Evolutionary conservation across 306 rosid genomes (phyloP).

Genomic region (Sindora glabra): DNA sequence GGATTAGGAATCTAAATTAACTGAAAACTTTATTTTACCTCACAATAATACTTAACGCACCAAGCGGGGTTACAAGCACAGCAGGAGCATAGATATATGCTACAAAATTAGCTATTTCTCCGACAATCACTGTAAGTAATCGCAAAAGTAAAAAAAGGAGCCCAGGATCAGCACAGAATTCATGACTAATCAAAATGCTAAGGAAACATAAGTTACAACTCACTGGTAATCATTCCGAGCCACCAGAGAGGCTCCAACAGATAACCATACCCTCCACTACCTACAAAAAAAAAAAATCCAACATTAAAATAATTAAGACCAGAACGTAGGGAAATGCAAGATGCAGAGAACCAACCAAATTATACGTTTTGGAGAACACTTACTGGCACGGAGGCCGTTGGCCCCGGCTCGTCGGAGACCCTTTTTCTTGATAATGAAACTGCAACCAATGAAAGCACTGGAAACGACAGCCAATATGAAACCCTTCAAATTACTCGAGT

Average conservation of each 20-base stretch:
- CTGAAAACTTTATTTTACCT: constrained; percentile 32
- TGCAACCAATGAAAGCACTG: constrained; percentile 79
- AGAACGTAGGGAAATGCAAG: background rate
- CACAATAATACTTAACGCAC: constrained; percentile 89
- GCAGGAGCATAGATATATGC: constrained; percentile 85
- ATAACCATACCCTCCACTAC: constrained; percentile 86
- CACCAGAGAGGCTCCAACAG: constrained; percentile 83
- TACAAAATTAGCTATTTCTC: constrained; percentile 79
- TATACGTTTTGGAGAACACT: background rate
- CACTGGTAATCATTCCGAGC: constrained; percentile 86
- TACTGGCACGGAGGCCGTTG: constrained; percentile 60
- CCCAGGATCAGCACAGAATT: background rate
- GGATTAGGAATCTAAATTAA: background rate
- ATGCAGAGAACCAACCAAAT: too few relatives aligned
- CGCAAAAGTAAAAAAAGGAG: background rate
- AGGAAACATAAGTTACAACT: constrained; percentile 11
- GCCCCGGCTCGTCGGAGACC: constrained; percentile 66
- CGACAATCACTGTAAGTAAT: constrained; percentile 63
- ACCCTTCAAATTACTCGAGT: constrained; percentile 61
- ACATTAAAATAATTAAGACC: background rate
- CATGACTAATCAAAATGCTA: background rate
- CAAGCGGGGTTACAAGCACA: constrained; percentile 82
- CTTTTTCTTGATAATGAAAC: constrained; percentile 83
- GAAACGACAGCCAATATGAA: constrained; percentile 62
- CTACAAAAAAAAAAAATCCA: constrained; percentile 29